Evolutionary conservation across 495 filamentous ascomycete species (phyloP), one percentile per base, ranked within the genome.

Genomic region (Hamigera avellanea): DNA sequence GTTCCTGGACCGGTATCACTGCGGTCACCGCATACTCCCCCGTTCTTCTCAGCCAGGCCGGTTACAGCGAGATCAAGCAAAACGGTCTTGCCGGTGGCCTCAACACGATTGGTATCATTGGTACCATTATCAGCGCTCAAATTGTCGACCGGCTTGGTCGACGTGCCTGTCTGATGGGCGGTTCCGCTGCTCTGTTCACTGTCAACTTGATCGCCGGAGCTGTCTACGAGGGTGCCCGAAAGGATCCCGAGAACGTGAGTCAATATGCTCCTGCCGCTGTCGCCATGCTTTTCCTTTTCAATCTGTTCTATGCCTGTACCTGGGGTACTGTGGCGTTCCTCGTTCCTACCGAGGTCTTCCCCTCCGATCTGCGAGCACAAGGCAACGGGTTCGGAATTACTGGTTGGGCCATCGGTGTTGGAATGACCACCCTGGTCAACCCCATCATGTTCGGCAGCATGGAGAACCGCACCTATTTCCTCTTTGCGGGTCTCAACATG

Each of bases 321-420:
- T 74, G 69, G 66, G 66, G 69, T 19, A 74, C 71, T 5, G 66
- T 64, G 2, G 68, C 69, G 1, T 75, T 71, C 9, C n/a, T n/a
- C n/a, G n/a, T n/a, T n/a, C n/a, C n/a, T n/a, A n/a, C n/a, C n/a
- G n/a, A n/a, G n/a, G n/a, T n/a, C n/a, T n/a, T n/a, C n/a, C n/a
- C n/a, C n/a, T n/a, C n/a, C n/a, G n/a, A n/a, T n/a, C n/a, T n/a
- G n/a, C n/a, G n/a, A n/a, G n/a, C n/a, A n/a, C n/a, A n/a, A n/a
- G n/a, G n/a, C n/a, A n/a, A n/a, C n/a, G n/a, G n/a, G n/a, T n/a
- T n/a, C n/a, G n/a, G n/a, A n/a, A n/a, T n/a, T n/a, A n/a, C n/a
- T n/a, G n/a, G n/a, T n/a, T n/a, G n/a, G n/a, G n/a, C n/a, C n/a
- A n/a, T n/a, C n/a, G n/a, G n/a, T n/a, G n/a, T n/a, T n/a, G n/a